Evolutionary conservation across 2,329 filamentous ascomycete species (phyloP), one percentile per base, ranked within the genome.

Genomic region (Chaetomium sp.): DNA sequence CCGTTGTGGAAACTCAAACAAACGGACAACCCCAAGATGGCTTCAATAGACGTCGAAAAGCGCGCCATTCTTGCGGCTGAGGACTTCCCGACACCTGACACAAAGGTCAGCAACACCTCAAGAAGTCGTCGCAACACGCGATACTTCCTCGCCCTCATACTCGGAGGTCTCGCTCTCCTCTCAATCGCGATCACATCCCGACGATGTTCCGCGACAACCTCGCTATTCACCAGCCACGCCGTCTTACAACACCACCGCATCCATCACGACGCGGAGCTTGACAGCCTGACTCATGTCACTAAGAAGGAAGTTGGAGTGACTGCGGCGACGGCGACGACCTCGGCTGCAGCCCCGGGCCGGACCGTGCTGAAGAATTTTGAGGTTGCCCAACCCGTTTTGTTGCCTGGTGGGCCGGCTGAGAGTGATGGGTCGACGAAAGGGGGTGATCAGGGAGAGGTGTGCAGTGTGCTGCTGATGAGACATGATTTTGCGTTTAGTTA

Each of bases 401-500:
- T 75, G 19, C 77, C 79, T 0, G 60, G 69, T 45, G 73, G 76
- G 6, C 56, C 72, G 43, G 68, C 68, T 58, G 68, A 69, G 27
- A 68, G 67, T 55, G 71, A 73, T 62, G 64, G 71, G 51, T 70
- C 68, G 51, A 57, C 66, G 61, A 57, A 52, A 65, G 60, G 60
- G 66, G 52, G 60, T 59, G 33, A 55, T 11, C 63, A 61, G 8
- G 57, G 59, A n/a, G 61, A 65, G 46, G 66, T 71, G 49, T 84
- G 79, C 66, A 71, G 79, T 44, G 67, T 82, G 41, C 70, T 79
- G n/a, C 70, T 92, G 54, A 88, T 91, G 81, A 73, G 84, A 3
- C 78, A 90, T 70, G 77, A 79, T 0, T 92, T 92, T 73, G 86
- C 75, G 9, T 80, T 73, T 59, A 91, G 86, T 60, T 91, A 91